Conservation (phyloP, 192 early-diverging fungal genomes). For the Linnemannia elongata region DNA sequence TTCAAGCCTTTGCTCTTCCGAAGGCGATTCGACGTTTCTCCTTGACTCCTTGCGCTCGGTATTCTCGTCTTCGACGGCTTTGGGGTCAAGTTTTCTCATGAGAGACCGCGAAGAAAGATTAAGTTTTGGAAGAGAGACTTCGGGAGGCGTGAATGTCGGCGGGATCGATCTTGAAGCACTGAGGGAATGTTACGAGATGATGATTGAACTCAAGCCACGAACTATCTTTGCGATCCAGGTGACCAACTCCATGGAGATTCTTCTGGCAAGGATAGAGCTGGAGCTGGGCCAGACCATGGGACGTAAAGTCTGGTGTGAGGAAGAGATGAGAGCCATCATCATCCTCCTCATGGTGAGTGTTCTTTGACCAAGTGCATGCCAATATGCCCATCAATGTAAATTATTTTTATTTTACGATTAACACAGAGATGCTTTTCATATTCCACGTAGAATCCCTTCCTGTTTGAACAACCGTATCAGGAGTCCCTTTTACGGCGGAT, state of each 20-base stretch:
- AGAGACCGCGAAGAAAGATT: constrained; percentile 18
- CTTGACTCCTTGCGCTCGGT: constrained; percentile 41
- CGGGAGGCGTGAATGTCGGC: constrained; percentile 26
- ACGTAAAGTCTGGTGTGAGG: constrained; percentile 31
- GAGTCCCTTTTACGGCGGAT: constrained; percentile 62
- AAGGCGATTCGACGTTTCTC: constrained; percentile 48
- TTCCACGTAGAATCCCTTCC: constrained; percentile 66
- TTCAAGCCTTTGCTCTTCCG: constrained; percentile 12
- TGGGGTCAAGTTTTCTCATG: constrained; percentile 50
- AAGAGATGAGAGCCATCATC: constrained; percentile 52
- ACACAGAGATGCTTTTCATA: constrained; percentile 21
- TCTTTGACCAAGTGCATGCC: not conserved
- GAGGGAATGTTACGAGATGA: constrained; percentile 49
- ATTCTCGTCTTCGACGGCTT: constrained; percentile 30
- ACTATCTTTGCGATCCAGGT: constrained; percentile 55
- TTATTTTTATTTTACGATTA: not conserved
- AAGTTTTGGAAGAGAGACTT: not conserved
- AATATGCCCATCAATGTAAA: not conserved
- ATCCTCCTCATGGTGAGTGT: constrained; percentile 48
- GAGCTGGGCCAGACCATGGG: constrained; percentile 49
- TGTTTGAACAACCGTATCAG: constrained; percentile 62
- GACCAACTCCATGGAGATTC: constrained; percentile 68
- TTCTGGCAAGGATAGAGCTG: constrained; percentile 67
- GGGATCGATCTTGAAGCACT: constrained; percentile 52
- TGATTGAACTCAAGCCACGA: constrained; percentile 50